Percentiles rank a stretch among this genome's conserved stretches.
Evolutionary conservation across 2,329 filamentous ascomycete species (phyloP).

Genomic region (Colletotrichum sp.): DNA sequence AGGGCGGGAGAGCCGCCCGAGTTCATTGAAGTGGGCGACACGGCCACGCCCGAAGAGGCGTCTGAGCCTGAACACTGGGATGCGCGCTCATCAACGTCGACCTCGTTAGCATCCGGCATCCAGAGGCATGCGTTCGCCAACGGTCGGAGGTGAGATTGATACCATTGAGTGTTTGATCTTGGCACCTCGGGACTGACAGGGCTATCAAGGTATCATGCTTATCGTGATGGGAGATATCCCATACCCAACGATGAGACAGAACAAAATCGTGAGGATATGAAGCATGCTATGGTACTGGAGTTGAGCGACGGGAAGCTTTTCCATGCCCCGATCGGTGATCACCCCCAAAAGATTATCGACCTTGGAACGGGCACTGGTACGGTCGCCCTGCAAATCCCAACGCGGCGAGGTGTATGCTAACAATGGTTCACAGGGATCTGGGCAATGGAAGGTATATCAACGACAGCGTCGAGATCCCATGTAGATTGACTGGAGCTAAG

Average conservation of each 20-base stretch:
- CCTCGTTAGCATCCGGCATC: slow-evolving; percentile 34
- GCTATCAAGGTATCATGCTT: slow-evolving; percentile 32
- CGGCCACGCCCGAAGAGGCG: not conserved
- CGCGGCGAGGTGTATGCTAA: not conserved
- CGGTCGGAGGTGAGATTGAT: slow-evolving; percentile 29
- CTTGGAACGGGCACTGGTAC: not conserved
- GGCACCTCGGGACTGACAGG: no score
- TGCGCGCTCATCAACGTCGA: slow-evolving; percentile 24
- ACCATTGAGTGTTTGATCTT: no score
- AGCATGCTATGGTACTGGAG: slow-evolving; percentile 44
- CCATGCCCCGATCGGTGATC: not conserved
- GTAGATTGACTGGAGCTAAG: not conserved
- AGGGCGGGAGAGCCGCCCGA: not conserved
- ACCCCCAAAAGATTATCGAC: not conserved
- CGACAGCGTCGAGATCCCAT: not conserved
- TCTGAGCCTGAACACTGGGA: slow-evolving; percentile 11
- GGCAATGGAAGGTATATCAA: not conserved
- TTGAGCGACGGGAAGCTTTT: slow-evolving; percentile 33
- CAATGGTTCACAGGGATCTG: not conserved
- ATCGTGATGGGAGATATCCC: slow-evolving; percentile 39
- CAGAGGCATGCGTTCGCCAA: slow-evolving; percentile 36
- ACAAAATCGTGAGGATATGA: slow-evolving; percentile 43
- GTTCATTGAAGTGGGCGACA: not conserved
- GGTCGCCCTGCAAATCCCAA: not conserved
- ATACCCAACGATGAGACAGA: slow-evolving; percentile 43